These are phyloP conservation scores for Bassia scoparia DNA, from an alignment of 148 eudicot genomes.

Conservation along the genomic window DNA sequence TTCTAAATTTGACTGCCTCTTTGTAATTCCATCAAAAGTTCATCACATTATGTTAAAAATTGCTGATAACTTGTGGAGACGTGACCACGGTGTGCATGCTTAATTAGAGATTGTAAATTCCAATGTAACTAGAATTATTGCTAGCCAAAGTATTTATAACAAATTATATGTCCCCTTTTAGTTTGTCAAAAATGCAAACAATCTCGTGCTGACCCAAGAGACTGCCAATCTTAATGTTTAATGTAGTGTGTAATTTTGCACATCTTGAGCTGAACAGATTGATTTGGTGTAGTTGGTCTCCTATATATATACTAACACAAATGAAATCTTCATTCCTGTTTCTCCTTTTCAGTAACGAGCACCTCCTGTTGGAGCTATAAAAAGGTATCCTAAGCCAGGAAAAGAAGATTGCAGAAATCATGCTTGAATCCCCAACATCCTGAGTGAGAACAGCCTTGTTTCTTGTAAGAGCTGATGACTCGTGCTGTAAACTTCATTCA, in stretches of 20 bases:
- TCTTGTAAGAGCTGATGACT: constrained; percentile 63
- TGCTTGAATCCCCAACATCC: constrained; percentile 70
- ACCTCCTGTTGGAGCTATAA: constrained; percentile 64
- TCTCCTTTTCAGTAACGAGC: constrained; percentile 55
- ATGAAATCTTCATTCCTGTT: not conserved
- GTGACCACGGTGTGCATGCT: too few relatives aligned
- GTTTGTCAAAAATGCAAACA: too few relatives aligned
- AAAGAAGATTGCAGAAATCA: constrained; percentile 64
- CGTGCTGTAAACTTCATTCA: constrained; percentile 87
- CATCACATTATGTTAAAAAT: too few relatives aligned
- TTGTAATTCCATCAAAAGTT: too few relatives aligned
- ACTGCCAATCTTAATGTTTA: not conserved
- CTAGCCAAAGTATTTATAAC: too few relatives aligned
- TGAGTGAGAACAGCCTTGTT: constrained; percentile 70
- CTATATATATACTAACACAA: not conserved
- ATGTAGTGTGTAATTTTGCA: not conserved
- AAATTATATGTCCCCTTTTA: too few relatives aligned
- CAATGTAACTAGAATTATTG: too few relatives aligned
- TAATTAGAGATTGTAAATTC: too few relatives aligned
- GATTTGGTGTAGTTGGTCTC: not conserved
- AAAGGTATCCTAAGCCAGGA: constrained; percentile 81
- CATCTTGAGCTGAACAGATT: not conserved
- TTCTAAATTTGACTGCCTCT: too few relatives aligned
- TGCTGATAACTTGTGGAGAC: too few relatives aligned
- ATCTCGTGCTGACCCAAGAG: too few relatives aligned